phyloP scores from a whole-genome alignment of 2,329 filamentous ascomycete species.

The Fusarium illudens region DNA sequence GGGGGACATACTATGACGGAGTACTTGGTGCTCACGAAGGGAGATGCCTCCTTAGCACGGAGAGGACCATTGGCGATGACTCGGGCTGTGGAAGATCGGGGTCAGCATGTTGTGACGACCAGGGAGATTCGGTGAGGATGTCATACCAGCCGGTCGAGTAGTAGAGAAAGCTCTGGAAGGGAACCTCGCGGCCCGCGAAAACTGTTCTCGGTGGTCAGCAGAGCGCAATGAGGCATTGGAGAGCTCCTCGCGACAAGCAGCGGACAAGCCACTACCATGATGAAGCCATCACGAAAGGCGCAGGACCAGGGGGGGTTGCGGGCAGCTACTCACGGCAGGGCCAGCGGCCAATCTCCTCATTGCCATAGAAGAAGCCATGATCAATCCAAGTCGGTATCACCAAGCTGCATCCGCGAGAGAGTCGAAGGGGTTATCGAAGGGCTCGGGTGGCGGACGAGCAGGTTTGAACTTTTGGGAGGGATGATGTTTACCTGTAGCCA shows the following conservation, averaged over 20 bases:
- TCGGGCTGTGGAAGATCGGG: slow-evolving; percentile 64
- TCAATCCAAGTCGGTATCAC: slow-evolving; percentile 44
- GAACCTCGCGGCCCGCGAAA: slow-evolving; percentile 68
- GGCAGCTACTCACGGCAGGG: slow-evolving; percentile 60
- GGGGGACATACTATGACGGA: slow-evolving; percentile 80
- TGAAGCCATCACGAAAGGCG: slow-evolving; percentile 26
- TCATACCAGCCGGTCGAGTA: slow-evolving; percentile 79
- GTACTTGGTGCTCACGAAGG: slow-evolving; percentile 88
- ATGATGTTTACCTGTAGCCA: slow-evolving; percentile 37
- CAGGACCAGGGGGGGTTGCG: slow-evolving; percentile 21
- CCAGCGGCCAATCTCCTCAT: slow-evolving; percentile 67
- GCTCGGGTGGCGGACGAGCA: slow-evolving; percentile 39
- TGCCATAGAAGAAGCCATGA: slow-evolving; percentile 71
- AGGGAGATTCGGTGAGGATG: slow-evolving; percentile 15
- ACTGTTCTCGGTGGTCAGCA: slow-evolving; percentile 54
- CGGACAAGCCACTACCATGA: slow-evolving; percentile 1
- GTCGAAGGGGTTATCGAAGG: slow-evolving; percentile 36
- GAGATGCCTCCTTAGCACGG: slow-evolving; percentile 91
- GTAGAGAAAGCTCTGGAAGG: slow-evolving; percentile 86
- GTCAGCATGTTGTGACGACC: slow-evolving; percentile 28
- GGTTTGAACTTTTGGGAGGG: slow-evolving; percentile 38
- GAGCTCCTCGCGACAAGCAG: slow-evolving; percentile 17
- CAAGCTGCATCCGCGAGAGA: slow-evolving; percentile 47
- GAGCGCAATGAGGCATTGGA: slow-evolving; percentile 7
- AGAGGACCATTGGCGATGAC: slow-evolving; percentile 87